phyloP scores from a whole-genome alignment of 2,329 filamentous ascomycete species.

The Xylaria arbuscula region DNA sequence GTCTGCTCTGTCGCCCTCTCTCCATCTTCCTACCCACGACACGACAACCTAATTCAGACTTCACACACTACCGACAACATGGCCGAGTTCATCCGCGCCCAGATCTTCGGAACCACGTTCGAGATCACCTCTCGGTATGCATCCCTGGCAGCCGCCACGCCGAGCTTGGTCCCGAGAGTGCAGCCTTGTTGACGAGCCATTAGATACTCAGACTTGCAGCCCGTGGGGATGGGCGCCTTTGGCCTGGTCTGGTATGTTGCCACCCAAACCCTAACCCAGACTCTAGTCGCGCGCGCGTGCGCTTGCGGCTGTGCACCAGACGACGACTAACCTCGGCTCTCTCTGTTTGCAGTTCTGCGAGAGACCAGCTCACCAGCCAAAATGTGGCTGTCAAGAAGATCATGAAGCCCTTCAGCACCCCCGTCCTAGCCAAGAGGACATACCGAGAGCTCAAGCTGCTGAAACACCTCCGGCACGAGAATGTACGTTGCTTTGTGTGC shows the following conservation, averaged over 20 bases:
- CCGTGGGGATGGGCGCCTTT: constrained; percentile 99
- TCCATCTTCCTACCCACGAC: constrained; percentile 15
- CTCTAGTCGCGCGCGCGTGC: not conserved
- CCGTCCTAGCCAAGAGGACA: constrained; percentile 95
- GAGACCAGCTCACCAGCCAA: constrained; percentile 96
- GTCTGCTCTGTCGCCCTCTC: constrained; percentile 12
- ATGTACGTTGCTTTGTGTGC: constrained; percentile 67
- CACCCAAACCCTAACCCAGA: constrained; percentile 10
- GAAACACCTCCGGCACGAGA: constrained; percentile 97
- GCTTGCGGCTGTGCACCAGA: constrained; percentile 1
- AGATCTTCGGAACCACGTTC: constrained; percentile 99
- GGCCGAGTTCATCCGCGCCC: constrained; percentile 98
- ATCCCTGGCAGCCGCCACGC: not conserved
- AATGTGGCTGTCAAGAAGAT: constrained; percentile 99
- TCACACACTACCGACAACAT: constrained; percentile 66
- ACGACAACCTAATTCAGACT: constrained; percentile 22
- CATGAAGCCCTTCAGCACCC: constrained; percentile 99
- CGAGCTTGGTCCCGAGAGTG: constrained; percentile 19
- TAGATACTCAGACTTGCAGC: constrained; percentile 97
- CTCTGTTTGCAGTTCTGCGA: constrained; percentile 77
- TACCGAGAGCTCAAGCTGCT: constrained; percentile 97
- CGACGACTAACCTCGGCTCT: constrained; percentile 9
- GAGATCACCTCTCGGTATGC: constrained; percentile 96
- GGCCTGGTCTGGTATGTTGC: constrained; percentile 89
- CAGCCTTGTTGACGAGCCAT: constrained; percentile 28